Conservation (phyloP, 306 rosid genomes). For the Aeschynomene evenia region DNA sequence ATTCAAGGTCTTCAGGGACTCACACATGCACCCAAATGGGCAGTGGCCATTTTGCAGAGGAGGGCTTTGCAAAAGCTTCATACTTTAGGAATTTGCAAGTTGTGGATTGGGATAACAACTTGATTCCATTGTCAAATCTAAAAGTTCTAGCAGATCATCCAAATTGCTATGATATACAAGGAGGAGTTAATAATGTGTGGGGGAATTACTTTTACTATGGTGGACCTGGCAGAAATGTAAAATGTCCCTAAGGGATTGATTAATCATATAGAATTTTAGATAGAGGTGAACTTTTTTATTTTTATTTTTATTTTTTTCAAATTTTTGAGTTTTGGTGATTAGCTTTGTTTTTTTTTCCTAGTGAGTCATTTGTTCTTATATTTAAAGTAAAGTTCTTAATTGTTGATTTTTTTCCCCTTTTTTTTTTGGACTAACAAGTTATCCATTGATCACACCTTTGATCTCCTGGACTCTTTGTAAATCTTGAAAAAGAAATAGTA, state of each 20-base stretch:
- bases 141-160: conserved; percentile 75
- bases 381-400: conserved; percentile 32
- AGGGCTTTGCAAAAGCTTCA: conserved; percentile 73
- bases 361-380: conserved; percentile 40
- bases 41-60: conserved; percentile 72
- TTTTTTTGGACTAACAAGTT: conserved; percentile 40
- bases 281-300: conserved; percentile 6
- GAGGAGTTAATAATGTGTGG: conserved; percentile 70
- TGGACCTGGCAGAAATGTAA: conserved; percentile 80
- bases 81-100: conserved; percentile 71
- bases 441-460: conserved; percentile 41
- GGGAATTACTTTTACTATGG: conserved; percentile 86
- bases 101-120: conserved; percentile 78
- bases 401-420: conserved; percentile 16
- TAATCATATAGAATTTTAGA: conserved; percentile 1
- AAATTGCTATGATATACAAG: conserved; percentile 74
- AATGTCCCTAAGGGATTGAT: conserved; percentile 58
- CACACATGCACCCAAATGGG: conserved; percentile 90
- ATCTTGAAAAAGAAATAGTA: conserved; percentile 44
- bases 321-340: conserved; percentile 24
- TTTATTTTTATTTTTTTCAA: not conserved
- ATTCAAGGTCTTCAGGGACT: conserved; percentile 45
- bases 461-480: conserved; percentile 42
- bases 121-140: conserved; percentile 57
- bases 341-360: conserved; percentile 44